phyloP scores from a whole-genome alignment of 2,329 filamentous ascomycete species.

The Penicillium paneum region DNA sequence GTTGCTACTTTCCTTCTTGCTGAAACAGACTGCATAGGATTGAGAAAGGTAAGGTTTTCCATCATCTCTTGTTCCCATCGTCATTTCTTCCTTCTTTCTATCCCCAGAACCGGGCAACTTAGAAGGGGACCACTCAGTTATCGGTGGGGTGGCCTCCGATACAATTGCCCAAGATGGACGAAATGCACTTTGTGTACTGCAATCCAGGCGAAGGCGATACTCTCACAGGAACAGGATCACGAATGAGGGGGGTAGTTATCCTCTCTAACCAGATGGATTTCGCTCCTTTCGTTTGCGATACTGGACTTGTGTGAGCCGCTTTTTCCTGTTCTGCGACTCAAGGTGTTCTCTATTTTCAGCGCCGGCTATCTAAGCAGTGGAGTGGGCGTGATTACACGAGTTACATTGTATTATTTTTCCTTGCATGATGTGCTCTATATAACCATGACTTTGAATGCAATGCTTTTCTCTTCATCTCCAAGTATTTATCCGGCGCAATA shows the following conservation, averaged over 20 bases:
- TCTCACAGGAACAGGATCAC: background rate
- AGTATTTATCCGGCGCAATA: background rate
- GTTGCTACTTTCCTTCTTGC: constrained; percentile 71
- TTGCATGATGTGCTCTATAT: background rate
- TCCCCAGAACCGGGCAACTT: constrained; percentile 42
- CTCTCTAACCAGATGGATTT: constrained; percentile 39
- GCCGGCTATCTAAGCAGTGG: constrained; percentile 22
- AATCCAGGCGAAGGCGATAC: background rate
- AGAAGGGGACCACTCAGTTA: constrained; percentile 54
- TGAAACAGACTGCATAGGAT: constrained; percentile 59
- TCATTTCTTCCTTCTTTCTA: background rate
- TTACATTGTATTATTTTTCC: constrained; percentile 28
- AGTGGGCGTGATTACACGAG: constrained; percentile 36
- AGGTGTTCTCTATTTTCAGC: constrained; percentile 16
- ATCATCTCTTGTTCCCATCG: constrained; percentile 1
- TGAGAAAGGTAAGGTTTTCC: constrained; percentile 37
- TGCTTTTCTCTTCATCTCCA: background rate
- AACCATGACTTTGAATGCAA: constrained; percentile 10
- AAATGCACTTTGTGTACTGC: constrained; percentile 5
- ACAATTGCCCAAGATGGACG: constrained; percentile 56
- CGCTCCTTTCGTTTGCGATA: constrained; percentile 19
- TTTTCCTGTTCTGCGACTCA: background rate
- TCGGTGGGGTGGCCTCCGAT: constrained; percentile 55
- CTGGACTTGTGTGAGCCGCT: constrained; percentile 3
- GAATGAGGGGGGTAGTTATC: constrained; percentile 29